Conservation (phyloP, 129 eudicot species). For the Centaurea solstitialis region DNA sequence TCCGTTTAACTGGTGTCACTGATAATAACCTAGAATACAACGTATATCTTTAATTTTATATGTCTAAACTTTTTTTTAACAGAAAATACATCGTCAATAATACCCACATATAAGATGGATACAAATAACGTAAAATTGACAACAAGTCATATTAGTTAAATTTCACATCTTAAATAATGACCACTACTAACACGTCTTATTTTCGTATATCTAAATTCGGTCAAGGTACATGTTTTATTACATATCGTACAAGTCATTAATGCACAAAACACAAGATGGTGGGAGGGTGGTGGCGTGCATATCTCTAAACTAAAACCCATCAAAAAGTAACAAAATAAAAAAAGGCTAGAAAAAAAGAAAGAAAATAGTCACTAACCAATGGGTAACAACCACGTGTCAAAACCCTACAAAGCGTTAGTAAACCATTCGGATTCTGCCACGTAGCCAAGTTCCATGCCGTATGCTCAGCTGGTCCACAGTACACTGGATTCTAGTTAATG, state of each 20-base stretch:
- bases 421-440: conserved; percentile 24
- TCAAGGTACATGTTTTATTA: neutral
- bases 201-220: neutral
- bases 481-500: conserved; percentile 6
- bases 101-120: neutral
- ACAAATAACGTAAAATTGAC: neutral
- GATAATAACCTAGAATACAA: neutral
- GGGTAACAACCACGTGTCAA: conserved; percentile 2
- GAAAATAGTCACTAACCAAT: neutral
- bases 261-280: neutral
- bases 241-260: neutral
- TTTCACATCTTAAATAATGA: neutral
- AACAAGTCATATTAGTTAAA: neutral
- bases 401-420: conserved; percentile 17
- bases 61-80: too few relatives aligned
- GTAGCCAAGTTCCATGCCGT: conserved; percentile 19
- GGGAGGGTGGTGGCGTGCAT: neutral
- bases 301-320: neutral
- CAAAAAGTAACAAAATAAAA: neutral
- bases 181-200: neutral
- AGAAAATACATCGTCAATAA: too few relatives aligned
- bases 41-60: too few relatives aligned
- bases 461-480: conserved; percentile 23
- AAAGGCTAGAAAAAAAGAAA: neutral
- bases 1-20: neutral